Base-by-base conservation (phyloP, 176 grass and related monocot species). In the Ensete glaucum region DNA sequence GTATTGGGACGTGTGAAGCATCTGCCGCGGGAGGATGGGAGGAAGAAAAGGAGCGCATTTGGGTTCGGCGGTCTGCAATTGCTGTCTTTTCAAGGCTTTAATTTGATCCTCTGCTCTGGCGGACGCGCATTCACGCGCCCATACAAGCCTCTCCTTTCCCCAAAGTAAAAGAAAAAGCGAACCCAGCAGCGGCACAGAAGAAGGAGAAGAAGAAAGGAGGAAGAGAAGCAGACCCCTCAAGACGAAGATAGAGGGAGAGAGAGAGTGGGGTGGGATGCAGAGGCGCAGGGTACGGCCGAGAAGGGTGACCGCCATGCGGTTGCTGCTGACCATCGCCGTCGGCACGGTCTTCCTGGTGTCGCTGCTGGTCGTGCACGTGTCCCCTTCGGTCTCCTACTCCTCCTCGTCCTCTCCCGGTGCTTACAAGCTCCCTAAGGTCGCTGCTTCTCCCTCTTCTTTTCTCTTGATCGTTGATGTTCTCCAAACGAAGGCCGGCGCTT, bases 301-400 rank as follows among this genome's bases (percentile, higher is more conserved):
- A 17, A 70, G 71, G 54, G 19, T 80, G 51, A 71, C 77, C 27
- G 29, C 76, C 16, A 62, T 76, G 59, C 72, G 71, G 15, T 75
- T 60, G 63, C 67, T 85, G 63, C 58, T 85, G 16, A 85, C 63
- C 8, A 80, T 60, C 77, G 53, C 83, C 83, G 60, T 69, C 49
- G 53, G 56, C 53, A 63, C 77, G 52, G 19, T 80, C 52, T 51
- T 43, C 20, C 56, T 67, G 19, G 71, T 64, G 50, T 50, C 70
- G 7, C 60, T 85, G 59, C 70, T 85, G 16, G 62, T 77, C 19
- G 71, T 58, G 23, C 77, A 80, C 77, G 77, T 70, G 51, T 75
- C 54, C 53, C 82, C 71, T 14, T 85, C 77, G 24, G 53, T 13
- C 69, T 54, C 22, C 48, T 3, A 54, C 9, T 19, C 76, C 51